Conservation (phyloP, 345 rosid species). For the Pistacia vera region DNA sequence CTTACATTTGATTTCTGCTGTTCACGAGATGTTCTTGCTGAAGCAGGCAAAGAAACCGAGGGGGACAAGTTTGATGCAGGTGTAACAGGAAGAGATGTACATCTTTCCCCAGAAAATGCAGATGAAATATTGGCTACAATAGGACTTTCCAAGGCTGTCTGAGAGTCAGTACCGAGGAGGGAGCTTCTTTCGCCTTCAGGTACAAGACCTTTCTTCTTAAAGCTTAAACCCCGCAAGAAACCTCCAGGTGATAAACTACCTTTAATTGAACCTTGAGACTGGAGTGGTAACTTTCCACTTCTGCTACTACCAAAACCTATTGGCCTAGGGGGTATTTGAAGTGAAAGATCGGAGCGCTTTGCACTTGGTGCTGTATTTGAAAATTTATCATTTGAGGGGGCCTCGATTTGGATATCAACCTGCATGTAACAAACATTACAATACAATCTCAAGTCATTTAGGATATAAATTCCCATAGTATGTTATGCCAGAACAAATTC, state of each 20-base stretch:
- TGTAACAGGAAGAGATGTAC: conserved; percentile 77
- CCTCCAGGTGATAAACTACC: conserved; percentile 65
- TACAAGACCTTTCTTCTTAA: conserved; percentile 55
- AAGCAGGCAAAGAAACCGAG: conserved; percentile 50
- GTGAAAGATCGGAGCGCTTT: conserved; percentile 68
- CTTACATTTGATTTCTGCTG: conserved; percentile 53
- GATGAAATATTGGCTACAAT: conserved; percentile 36
- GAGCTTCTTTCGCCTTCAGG: conserved; percentile 68
- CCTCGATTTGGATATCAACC: conserved; percentile 42
- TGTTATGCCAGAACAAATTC: not conserved
- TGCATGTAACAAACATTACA: conserved; percentile 31
- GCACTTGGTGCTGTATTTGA: conserved; percentile 48
- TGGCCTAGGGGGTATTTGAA: conserved; percentile 74
- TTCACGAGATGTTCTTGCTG: conserved; percentile 62
- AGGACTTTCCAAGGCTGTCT: conserved; percentile 50
- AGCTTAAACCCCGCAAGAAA: conserved; percentile 67
- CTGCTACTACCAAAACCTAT: conserved; percentile 46
- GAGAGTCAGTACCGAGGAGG: conserved; percentile 58
- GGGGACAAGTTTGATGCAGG: conserved; percentile 73
- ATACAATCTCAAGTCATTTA: conserved; percentile 7
- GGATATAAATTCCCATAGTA: not conserved
- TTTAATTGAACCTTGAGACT: conserved; percentile 55
- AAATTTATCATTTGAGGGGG: conserved; percentile 38
- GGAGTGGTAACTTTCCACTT: conserved; percentile 53
- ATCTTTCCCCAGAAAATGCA: conserved; percentile 63